Evolutionary conservation across 2,329 filamentous ascomycete species (phyloP).

Genomic region (Celoporthe dispersa): DNA sequence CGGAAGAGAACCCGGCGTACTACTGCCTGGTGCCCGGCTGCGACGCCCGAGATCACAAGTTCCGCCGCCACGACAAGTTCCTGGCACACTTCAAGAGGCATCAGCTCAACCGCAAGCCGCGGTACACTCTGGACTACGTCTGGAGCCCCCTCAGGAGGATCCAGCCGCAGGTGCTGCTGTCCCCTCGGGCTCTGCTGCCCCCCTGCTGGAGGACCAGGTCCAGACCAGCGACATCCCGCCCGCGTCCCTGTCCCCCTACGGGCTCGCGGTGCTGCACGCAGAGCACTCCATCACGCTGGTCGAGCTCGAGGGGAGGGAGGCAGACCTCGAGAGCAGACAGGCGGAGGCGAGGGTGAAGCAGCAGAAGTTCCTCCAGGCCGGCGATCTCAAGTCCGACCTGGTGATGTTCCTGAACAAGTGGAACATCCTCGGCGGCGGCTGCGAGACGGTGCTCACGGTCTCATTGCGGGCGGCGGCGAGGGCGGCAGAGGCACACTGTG

Average conservation of each 20-base stretch:
- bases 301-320: not conserved
- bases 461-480: not conserved
- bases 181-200: not conserved
- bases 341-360: not conserved
- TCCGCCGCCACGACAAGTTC: slow-evolving; percentile 1
- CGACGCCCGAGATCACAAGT: not conserved
- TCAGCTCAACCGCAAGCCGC: not conserved
- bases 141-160: not conserved
- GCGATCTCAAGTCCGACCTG: not conserved
- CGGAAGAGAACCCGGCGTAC: not conserved
- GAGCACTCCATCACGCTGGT: not conserved
- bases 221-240: not conserved
- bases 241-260: not conserved
- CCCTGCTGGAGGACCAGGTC: not conserved
- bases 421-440: not conserved
- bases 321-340: not conserved
- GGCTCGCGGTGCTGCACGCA: not conserved
- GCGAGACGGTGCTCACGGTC: not conserved
- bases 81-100: slow-evolving; percentile 1
- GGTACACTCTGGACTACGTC: not conserved
- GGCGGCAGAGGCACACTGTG: not conserved
- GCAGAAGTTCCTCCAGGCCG: not conserved
- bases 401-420: not conserved
- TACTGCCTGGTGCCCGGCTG: not conserved
- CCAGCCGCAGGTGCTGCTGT: not conserved